Base-by-base conservation (phyloP, 2,329 filamentous ascomycete genomes). In the Leptodontidium sp. region DNA sequence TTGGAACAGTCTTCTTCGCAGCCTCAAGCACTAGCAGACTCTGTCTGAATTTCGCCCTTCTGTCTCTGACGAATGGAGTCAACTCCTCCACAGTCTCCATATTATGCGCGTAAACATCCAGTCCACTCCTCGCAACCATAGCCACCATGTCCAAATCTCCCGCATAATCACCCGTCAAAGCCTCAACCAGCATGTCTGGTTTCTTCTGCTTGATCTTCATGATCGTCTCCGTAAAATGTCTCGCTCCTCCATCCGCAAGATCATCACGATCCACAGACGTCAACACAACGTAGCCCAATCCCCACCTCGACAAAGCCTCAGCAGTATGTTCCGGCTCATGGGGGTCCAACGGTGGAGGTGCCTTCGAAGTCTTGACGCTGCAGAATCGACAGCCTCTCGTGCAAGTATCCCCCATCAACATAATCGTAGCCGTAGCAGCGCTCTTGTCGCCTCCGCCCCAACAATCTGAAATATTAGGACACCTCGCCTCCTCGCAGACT, bases 391-490 rank as follows among this genome's bases (percentile, higher is more conserved):
- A 99, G 21, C 95, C 96, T 69, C 96, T 88, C 21, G 96, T 99
- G 82, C 96, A 99, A 9, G 95, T 98, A 80, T 99, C 96, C 72
- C 96, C 96, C 94, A 98, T 98, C 59, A 99, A 84, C 96, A 99
- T 99, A 81, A 99, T 98, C 12, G 96, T 99, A 2, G 96, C 96
- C 40, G 96, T 99, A 4, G 96, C 96, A 32, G 93, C 91, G 73
- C 89, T 91, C 84, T 97, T 97, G 80, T 91, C 89, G 78, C 86
- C 89, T 43, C 96, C 96, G 70, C 96, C 96, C 96, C 96, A 99
- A 84, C 96, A 99, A 80, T 98, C 95, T 72, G 92, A 94, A 70
- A 99, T 97, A 81, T 99, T 99, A 70, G 96, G 96, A 81, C 96
- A 99, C 73, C 94, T 89, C 1, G 96, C 96, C 83, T 99, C 96